Base-by-base conservation (phyloP, 2,329 filamentous ascomycete genomes). In the Paraphaeosphaeria minitans region DNA sequence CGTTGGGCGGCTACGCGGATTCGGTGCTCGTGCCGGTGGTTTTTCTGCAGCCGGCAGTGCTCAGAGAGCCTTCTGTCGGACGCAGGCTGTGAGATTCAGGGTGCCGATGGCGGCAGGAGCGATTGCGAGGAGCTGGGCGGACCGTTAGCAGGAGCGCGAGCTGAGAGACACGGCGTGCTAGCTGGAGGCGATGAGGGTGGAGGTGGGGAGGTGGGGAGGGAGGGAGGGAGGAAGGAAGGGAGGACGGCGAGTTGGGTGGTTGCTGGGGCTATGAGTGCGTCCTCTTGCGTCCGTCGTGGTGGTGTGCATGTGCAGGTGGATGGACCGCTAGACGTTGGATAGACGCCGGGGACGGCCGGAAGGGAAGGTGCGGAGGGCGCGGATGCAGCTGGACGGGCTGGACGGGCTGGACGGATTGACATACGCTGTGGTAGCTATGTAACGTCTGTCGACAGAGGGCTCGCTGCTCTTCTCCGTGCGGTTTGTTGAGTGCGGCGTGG, bases 331-430 rank as follows among this genome's bases (percentile, higher is more conserved):
- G 29, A 35, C 27, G 61, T 35, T 61, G 59, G 47, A 62, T 62
- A 56, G 63, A 67, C 52, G 64, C 61, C 68, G 61, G 65, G 59
- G 59, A 53, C 56, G 39, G 61, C 67, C 70, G 71, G 70, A 69
- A 66, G 52, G 68, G 64, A 62, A 65, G 62, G 53, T 53, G 66
- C 68, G 67, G 66, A 61, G 61, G 60, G 41, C 29, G 58, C 60
- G 66, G 68, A 62, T 55, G 56, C 47, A 53, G 49, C 53, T 29
- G 54, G 46, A 41, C 45, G 37, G 14, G 42, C 35, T n/a, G n/a
- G n/a, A n/a, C n/a, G n/a, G 31, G 19, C 22, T 49, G 60, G 47
- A 31, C 49, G 60, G 47, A 51, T 43, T 42, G 55, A 71, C 65
- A 53, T 69, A 70, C 65, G 54, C 70, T 64, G 54, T 70, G 70